Percentiles rank a stretch among this genome's conserved stretches.
phyloP scores from a whole-genome alignment of 2,329 filamentous ascomycete genomes.

The Emydomyces testavorans region DNA sequence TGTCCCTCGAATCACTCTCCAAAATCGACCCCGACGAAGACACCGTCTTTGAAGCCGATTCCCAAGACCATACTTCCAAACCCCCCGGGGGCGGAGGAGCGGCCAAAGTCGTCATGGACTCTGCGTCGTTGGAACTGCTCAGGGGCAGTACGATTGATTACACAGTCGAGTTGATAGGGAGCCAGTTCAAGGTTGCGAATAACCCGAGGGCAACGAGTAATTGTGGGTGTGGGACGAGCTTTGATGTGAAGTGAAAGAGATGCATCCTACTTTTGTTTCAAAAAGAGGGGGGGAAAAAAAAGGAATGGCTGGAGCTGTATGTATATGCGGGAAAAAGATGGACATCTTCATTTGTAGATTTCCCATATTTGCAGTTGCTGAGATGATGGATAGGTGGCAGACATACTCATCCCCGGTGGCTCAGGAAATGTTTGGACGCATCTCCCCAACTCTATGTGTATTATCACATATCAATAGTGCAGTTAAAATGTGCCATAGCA shows the following conservation, averaged over 20 bases:
- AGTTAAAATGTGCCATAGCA: slow-evolving; percentile 1
- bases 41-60: slow-evolving; percentile 65
- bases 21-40: slow-evolving; percentile 64
- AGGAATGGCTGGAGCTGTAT: too few species aligned
- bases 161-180: slow-evolving; percentile 87
- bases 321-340: too few species aligned
- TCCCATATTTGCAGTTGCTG: too few species aligned
- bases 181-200: slow-evolving; percentile 91
- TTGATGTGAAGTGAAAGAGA: slow-evolving; percentile 53
- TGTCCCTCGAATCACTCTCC: slow-evolving; percentile 58
- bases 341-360: too few species aligned
- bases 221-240: slow-evolving; percentile 94
- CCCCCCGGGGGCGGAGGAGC: slow-evolving; percentile 33
- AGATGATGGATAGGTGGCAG: too few species aligned
- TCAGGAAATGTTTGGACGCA: too few species aligned
- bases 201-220: slow-evolving; percentile 87
- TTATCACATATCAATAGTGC: too few species aligned
- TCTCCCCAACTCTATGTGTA: too few species aligned
- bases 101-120: slow-evolving; percentile 82
- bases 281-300: too few species aligned
- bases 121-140: slow-evolving; percentile 72
- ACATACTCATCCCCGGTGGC: too few species aligned
- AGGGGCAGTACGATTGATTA: slow-evolving; percentile 94
- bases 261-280: background rate
- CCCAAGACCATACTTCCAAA: slow-evolving; percentile 20